Conservation (phyloP, 768 basidiomycete genomes). For the Xerocomellus amylosporus region DNA sequence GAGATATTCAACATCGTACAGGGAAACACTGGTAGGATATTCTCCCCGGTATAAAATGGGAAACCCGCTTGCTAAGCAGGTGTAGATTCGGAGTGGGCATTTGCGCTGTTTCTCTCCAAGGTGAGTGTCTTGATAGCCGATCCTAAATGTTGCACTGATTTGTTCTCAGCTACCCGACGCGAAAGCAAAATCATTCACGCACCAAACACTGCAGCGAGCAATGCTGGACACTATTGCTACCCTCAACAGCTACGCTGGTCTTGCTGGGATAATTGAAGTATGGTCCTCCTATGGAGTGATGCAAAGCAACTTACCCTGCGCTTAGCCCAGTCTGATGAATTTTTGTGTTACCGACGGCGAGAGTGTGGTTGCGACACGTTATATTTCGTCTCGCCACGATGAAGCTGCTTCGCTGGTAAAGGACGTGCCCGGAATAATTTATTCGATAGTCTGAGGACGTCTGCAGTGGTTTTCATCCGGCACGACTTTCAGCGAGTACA, state of each 20-base stretch:
- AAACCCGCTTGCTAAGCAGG: background rate
- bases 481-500: conserved; percentile 88
- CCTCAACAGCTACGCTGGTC: conserved; percentile 73
- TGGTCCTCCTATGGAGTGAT: conserved; percentile 1
- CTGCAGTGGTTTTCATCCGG: conserved; percentile 91
- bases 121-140: conserved; percentile 32
- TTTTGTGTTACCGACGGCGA: conserved; percentile 96
- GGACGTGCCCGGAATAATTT: conserved; percentile 4
- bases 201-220: conserved; percentile 68
- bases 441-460: conserved; percentile 6
- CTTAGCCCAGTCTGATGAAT: conserved; percentile 85
- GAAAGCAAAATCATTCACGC: conserved; percentile 70
- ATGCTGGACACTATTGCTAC: conserved; percentile 86
- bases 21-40: conserved; percentile 79
- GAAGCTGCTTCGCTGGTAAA: conserved; percentile 88
- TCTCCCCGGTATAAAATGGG: background rate
- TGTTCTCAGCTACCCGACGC: conserved; percentile 69
- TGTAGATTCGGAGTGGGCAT: conserved; percentile 95
- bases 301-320: background rate
- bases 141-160: conserved; percentile 6
- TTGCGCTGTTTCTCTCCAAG: conserved; percentile 86
- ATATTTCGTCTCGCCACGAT: conserved; percentile 87
- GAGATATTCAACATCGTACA: conserved; percentile 82
- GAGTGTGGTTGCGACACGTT: conserved; percentile 90
- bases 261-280: conserved; percentile 72